Conservation (phyloP, 1,139 yeast genomes). For the Geotrichum restrictum region DNA sequence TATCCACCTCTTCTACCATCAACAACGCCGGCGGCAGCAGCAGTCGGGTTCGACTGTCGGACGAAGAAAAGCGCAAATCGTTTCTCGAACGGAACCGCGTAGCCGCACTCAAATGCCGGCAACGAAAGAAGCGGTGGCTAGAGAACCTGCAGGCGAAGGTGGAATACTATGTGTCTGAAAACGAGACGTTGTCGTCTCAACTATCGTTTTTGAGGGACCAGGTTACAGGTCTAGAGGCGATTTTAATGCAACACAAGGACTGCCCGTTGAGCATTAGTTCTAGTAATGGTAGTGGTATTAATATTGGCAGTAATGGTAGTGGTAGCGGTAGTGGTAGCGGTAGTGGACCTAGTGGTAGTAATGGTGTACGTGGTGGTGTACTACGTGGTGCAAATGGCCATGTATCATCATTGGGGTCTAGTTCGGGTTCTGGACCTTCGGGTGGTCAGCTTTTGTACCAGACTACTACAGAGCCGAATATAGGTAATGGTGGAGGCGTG, state of each 20-base stretch:
- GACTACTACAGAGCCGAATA: too few relatives aligned
- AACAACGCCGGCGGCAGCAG: background rate
- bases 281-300: too few relatives aligned
- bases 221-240: constrained; percentile 47
- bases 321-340: too few relatives aligned
- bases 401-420: too few relatives aligned
- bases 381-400: too few relatives aligned
- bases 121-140: constrained; percentile 85
- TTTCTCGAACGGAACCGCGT: constrained; percentile 88
- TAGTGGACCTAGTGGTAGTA: too few relatives aligned
- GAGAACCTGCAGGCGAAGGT: constrained; percentile 76
- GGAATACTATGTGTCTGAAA: constrained; percentile 67
- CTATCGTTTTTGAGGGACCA: constrained; percentile 57
- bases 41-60: constrained; percentile 39
- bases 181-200: constrained; percentile 61
- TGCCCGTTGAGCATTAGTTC: constrained; percentile 24
- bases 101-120: constrained; percentile 95
- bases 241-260: constrained; percentile 40
- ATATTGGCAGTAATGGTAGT: too few relatives aligned
- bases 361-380: too few relatives aligned
- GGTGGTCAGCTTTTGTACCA: too few relatives aligned
- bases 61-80: constrained; percentile 70
- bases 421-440: too few relatives aligned
- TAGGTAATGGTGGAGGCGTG: too few relatives aligned
- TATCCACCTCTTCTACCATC: background rate